Conservation (phyloP, 2,329 filamentous ascomycete species). For the Paraconiothyrium sp. region DNA sequence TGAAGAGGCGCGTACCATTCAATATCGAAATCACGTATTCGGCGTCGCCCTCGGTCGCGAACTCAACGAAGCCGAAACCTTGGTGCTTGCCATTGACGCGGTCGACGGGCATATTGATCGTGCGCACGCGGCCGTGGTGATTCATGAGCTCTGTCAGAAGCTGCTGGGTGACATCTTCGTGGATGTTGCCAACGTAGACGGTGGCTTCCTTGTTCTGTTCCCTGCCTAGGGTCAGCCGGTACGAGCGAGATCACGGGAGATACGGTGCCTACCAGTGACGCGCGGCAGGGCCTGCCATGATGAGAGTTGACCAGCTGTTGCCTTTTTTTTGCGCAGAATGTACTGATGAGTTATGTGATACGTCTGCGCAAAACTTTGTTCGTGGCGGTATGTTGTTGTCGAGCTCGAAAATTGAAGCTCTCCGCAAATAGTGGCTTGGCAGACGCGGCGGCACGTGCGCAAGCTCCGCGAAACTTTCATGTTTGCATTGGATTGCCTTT, state of each 20-base stretch:
- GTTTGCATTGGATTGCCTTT: conserved; percentile 2
- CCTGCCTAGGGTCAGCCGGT: conserved; percentile 38
- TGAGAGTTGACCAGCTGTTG: not conserved
- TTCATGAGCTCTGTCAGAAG: conserved; percentile 98
- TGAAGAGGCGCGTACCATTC: conserved; percentile 93
- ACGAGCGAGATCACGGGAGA: not conserved
- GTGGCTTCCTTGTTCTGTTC: conserved; percentile 98
- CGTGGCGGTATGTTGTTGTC: conserved; percentile 7
- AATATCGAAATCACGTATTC: conserved; percentile 97
- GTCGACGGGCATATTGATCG: conserved; percentile 98
- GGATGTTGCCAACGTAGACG: conserved; percentile 97
- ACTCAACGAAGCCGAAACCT: conserved; percentile 99
- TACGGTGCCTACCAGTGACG: conserved; percentile 73
- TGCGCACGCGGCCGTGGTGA: conserved; percentile 95
- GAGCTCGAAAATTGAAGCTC: conserved; percentile 18
- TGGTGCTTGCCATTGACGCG: conserved; percentile 96
- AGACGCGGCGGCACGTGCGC: conserved; percentile 23
- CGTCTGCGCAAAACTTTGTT: not conserved
- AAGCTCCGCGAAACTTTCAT: conserved; percentile 19
- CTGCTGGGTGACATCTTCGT: conserved; percentile 91
- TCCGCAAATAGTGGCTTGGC: conserved; percentile 19
- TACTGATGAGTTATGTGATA: not conserved
- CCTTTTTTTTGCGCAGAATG: no score
- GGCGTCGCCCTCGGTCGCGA: conserved; percentile 92
- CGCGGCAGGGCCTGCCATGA: conserved; percentile 69